Percentiles rank a stretch among this genome's conserved stretches.
Conservation (phyloP, 192 early-diverging fungal genomes). For the Podochytrium sp. region DNA sequence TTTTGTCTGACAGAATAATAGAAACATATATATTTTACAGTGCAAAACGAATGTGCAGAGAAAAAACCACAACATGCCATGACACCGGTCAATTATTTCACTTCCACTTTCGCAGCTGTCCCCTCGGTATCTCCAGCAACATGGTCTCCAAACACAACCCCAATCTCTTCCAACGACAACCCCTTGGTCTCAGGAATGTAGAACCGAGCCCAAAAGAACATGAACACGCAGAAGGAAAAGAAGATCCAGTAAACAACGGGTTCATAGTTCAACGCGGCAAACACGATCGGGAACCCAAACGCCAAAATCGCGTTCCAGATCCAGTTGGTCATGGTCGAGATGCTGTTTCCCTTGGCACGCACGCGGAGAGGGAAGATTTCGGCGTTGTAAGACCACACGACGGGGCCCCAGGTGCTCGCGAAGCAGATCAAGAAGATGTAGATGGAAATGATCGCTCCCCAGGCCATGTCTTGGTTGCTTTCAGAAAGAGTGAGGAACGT, state of each 20-base stretch:
- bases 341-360: constrained; percentile 64
- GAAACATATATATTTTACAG: no score
- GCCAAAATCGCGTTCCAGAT: constrained; percentile 59
- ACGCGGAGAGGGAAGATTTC: constrained; percentile 78
- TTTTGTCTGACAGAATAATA: no score
- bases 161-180: constrained; percentile 86
- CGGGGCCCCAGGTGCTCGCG: constrained; percentile 76
- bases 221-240: constrained; percentile 45
- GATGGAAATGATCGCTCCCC: constrained; percentile 66
- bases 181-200: constrained; percentile 81
- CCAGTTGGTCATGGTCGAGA: constrained; percentile 78
- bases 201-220: constrained; percentile 43
- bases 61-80: no score
- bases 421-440: constrained; percentile 60
- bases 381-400: constrained; percentile 73
- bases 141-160: constrained; percentile 68
- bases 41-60: no score
- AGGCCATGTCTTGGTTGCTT: constrained; percentile 29
- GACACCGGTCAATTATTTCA: no score
- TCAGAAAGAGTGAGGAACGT: constrained; percentile 44
- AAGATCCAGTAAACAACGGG: constrained; percentile 56
- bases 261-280: constrained; percentile 53
- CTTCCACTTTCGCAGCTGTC: no score
- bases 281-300: constrained; percentile 51
- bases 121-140: no score